Conservation (phyloP, 176 grass and related monocot genomes). For the Cocos nucifera region DNA sequence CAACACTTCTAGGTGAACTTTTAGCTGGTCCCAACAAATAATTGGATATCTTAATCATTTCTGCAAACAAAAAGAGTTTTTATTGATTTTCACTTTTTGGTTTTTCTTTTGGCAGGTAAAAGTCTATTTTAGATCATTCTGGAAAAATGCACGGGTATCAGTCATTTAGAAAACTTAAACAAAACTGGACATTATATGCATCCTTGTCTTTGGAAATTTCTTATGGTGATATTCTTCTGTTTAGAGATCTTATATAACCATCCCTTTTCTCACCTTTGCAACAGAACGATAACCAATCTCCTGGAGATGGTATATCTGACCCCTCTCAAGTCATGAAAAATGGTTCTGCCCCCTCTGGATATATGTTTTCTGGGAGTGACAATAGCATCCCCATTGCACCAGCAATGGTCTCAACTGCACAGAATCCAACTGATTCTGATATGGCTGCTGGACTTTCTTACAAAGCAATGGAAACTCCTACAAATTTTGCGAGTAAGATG, state of each 20-base stretch:
- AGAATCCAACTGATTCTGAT: neutral
- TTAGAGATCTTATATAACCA: slow-evolving; percentile 8
- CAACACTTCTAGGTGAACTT: neutral
- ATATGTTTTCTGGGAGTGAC: slow-evolving; percentile 7
- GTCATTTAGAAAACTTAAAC: neutral
- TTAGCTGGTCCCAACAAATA: neutral
- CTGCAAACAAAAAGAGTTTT: neutral
- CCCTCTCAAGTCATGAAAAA: neutral
- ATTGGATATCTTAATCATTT: neutral
- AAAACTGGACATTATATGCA: slow-evolving; percentile 1
- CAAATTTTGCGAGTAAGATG: slow-evolving; percentile 1
- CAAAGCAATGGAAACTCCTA: slow-evolving; percentile 8
- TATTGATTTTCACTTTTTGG: slow-evolving; percentile 6
- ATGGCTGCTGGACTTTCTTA: neutral
- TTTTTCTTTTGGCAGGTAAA: slow-evolving; percentile 20
- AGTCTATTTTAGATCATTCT: slow-evolving; percentile 21
- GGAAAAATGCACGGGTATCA: slow-evolving; percentile 16
- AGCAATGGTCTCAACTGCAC: neutral
- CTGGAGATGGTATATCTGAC: slow-evolving; percentile 3
- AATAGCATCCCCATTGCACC: neutral
- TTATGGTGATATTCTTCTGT: slow-evolving; percentile 4
- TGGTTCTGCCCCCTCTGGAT: slow-evolving; percentile 6
- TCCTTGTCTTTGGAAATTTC: slow-evolving; percentile 3
- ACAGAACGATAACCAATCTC: slow-evolving; percentile 7
- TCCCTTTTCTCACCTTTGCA: neutral